Percentiles rank a stretch among this genome's conserved stretches.
These are phyloP conservation scores for Trichosanthes cucumerina DNA, from an alignment of 306 rosid species.

Conservation along the genomic window DNA sequence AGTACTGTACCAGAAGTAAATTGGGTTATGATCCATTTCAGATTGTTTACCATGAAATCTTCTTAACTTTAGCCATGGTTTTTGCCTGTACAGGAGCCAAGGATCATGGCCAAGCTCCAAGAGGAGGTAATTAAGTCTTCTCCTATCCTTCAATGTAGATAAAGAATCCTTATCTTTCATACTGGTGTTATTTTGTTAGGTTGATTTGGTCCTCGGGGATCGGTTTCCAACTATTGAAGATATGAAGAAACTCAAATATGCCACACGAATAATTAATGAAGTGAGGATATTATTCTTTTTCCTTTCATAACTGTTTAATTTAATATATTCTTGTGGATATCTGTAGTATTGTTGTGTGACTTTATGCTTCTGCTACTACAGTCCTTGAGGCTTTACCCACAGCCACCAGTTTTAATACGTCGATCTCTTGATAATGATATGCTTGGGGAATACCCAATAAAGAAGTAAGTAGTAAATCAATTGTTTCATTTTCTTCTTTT, in stretches of 20 bases:
- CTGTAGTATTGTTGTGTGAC: slow-evolving; percentile 1
- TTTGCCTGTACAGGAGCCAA: slow-evolving; percentile 69
- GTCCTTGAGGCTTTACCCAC: slow-evolving; percentile 98
- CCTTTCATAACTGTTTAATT: background rate
- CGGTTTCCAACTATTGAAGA: slow-evolving; percentile 82
- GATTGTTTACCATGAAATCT: slow-evolving; percentile 7
- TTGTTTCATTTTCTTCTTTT: background rate
- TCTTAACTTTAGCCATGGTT: slow-evolving; percentile 5
- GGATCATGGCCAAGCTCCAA: slow-evolving; percentile 75
- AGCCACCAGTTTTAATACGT: slow-evolving; percentile 95
- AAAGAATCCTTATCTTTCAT: background rate
- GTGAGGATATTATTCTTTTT: slow-evolving; percentile 31
- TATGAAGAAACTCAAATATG: slow-evolving; percentile 81
- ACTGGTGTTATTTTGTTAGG: slow-evolving; percentile 28
- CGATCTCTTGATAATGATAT: slow-evolving; percentile 66
- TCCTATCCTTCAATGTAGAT: background rate
- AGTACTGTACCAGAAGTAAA: background rate
- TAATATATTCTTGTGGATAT: background rate
- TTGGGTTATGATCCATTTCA: background rate
- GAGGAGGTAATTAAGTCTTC: slow-evolving; percentile 58
- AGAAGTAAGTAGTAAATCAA: slow-evolving; percentile 30
- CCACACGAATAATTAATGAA: slow-evolving; percentile 95
- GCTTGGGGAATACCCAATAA: slow-evolving; percentile 73
- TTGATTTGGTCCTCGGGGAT: slow-evolving; percentile 77
- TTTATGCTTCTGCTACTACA: slow-evolving; percentile 20